Conservation (phyloP, 495 filamentous ascomycete species). For the Annulohypoxylon stygium region DNA sequence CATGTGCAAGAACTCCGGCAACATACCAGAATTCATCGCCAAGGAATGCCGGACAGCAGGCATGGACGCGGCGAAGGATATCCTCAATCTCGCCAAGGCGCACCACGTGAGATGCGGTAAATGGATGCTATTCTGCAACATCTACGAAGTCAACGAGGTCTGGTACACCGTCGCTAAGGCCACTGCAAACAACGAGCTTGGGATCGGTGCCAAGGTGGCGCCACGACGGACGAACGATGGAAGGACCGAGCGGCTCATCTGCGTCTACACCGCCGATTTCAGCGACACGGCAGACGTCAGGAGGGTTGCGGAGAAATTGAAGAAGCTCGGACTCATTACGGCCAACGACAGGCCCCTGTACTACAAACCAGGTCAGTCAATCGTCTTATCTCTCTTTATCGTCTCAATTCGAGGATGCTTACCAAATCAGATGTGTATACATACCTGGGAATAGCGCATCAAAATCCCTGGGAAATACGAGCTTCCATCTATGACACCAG, state of each 20-base stretch:
- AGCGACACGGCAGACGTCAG: constrained; percentile 74
- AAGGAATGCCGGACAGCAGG: constrained; percentile 67
- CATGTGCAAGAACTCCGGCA: constrained; percentile 40
- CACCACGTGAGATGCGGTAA: constrained; percentile 72
- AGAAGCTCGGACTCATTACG: constrained; percentile 69
- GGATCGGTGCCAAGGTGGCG: constrained; percentile 77
- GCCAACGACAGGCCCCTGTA: constrained; percentile 68
- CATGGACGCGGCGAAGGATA: constrained; percentile 62
- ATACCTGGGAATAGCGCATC: constrained; percentile 71
- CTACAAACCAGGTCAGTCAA: constrained; percentile 74
- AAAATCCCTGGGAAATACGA: constrained; percentile 76
- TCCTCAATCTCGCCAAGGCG: constrained; percentile 69
- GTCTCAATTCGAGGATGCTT: constrained; percentile 12
- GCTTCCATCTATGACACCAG: constrained; percentile 68
- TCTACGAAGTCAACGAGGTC: constrained; percentile 66
- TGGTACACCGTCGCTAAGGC: constrained; percentile 76
- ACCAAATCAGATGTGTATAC: constrained; percentile 75
- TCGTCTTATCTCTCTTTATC: not conserved
- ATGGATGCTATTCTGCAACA: constrained; percentile 85
- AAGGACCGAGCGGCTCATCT: constrained; percentile 68
- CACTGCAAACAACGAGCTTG: constrained; percentile 73
- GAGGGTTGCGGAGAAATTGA: constrained; percentile 71
- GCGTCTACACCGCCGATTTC: constrained; percentile 83
- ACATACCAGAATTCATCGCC: constrained; percentile 56
- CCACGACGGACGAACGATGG: constrained; percentile 57